phyloP scores from a whole-genome alignment of 2,329 filamentous ascomycete genomes.

The Clonostachys rosea region DNA sequence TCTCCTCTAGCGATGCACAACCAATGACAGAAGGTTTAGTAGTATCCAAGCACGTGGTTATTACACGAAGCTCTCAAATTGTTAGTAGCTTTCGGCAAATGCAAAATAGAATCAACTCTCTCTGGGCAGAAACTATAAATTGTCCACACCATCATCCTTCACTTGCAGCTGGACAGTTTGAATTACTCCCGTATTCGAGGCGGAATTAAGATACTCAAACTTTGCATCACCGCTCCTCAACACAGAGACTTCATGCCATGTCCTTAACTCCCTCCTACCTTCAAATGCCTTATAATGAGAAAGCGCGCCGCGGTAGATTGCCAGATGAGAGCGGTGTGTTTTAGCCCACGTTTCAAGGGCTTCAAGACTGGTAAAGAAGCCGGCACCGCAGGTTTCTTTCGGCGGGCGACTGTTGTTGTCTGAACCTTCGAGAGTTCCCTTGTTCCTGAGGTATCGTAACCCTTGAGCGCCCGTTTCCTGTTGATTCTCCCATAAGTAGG shows the following conservation, averaged over 20 bases:
- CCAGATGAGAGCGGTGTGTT: conserved; percentile 36
- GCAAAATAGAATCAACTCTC: too few relatives aligned
- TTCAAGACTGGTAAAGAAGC: conserved; percentile 37
- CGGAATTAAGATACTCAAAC: conserved; percentile 45
- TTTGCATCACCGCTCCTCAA: conserved; percentile 32
- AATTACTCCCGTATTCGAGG: conserved; percentile 15
- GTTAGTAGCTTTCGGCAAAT: too few relatives aligned
- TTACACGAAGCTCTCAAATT: too few relatives aligned
- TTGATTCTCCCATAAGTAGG: conserved; percentile 33
- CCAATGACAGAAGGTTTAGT: too few relatives aligned
- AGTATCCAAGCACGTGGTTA: too few relatives aligned
- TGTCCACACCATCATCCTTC: background rate
- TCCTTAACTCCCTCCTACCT: conserved; percentile 32
- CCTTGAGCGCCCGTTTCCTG: conserved; percentile 17
- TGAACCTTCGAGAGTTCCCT: background rate
- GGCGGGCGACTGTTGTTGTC: conserved; percentile 1
- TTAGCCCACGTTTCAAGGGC: conserved; percentile 42
- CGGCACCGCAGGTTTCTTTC: conserved; percentile 38
- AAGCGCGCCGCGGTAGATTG: conserved; percentile 40
- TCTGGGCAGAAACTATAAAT: too few relatives aligned
- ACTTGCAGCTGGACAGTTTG: background rate
- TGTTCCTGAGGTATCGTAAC: conserved; percentile 19
- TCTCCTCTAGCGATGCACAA: too few relatives aligned
- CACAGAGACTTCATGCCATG: conserved; percentile 41
- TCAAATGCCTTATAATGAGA: conserved; percentile 39